Conservation (phyloP, 345 rosid genomes). For the Eucalyptus leucophloia region DNA sequence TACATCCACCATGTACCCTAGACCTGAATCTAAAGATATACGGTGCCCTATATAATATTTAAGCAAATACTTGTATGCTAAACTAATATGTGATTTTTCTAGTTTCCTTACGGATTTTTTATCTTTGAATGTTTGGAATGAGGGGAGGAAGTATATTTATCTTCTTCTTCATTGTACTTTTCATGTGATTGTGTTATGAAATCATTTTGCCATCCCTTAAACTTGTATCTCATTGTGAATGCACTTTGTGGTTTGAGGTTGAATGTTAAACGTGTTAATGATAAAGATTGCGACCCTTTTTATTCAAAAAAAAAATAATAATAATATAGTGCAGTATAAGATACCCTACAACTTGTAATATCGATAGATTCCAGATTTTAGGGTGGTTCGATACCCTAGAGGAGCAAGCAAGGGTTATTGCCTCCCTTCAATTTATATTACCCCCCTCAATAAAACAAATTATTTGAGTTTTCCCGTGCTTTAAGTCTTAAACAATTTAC, state of each 20-base stretch:
- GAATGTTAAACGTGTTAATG: neutral
- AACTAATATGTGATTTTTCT: too few species aligned
- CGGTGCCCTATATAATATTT: neutral
- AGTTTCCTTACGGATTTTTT: too few species aligned
- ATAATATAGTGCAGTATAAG: too few species aligned
- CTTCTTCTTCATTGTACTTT: neutral
- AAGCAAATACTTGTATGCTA: neutral
- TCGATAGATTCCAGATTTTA: neutral
- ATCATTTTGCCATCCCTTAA: neutral
- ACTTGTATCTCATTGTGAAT: neutral
- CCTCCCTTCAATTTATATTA: neutral
- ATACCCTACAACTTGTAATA: too few species aligned
- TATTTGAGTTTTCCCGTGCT: neutral
- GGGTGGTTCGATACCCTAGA: neutral
- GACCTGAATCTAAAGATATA: neutral
- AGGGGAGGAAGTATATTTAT: neutral
- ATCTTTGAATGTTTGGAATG: too few species aligned
- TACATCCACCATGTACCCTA: neutral
- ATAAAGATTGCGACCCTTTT: too few species aligned
- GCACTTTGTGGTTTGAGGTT: neutral
- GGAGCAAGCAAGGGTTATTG: neutral
- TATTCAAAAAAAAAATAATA: too few species aligned
- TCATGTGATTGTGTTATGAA: neutral
- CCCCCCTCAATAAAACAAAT: too few species aligned
- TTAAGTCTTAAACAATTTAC: neutral